Evolutionary conservation across 2,329 filamentous ascomycete genomes (phyloP).

Genomic region (Apiospora saccharicola): DNA sequence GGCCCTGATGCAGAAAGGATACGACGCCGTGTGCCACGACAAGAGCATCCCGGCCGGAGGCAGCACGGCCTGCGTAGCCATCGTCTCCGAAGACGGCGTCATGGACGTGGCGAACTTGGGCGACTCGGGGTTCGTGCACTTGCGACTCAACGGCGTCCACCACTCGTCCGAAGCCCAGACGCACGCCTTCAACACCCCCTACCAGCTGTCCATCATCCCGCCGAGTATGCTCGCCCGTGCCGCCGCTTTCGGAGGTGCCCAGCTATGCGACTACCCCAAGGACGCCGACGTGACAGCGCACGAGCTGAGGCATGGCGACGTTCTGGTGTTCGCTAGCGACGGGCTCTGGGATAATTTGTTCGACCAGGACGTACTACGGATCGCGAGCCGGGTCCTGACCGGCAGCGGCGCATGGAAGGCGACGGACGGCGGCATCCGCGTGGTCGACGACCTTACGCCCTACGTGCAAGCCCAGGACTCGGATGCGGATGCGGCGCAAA

Average conservation of each 20-base stretch:
- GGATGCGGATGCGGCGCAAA: slow-evolving; percentile 31
- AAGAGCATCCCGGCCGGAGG: slow-evolving; percentile 79
- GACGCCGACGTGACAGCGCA: slow-evolving; percentile 84
- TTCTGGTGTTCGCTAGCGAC: slow-evolving; percentile 93
- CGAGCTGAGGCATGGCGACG: slow-evolving; percentile 84
- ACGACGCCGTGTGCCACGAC: slow-evolving; percentile 82
- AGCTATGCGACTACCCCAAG: slow-evolving; percentile 82
- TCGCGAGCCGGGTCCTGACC: slow-evolving; percentile 81
- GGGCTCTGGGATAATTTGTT: slow-evolving; percentile 97
- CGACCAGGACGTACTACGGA: slow-evolving; percentile 84
- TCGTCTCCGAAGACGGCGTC: slow-evolving; percentile 74
- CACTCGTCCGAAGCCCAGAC: slow-evolving; percentile 86
- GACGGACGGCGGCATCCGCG: slow-evolving; percentile 66
- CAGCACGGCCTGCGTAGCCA: slow-evolving; percentile 89
- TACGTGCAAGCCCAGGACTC: slow-evolving; percentile 50
- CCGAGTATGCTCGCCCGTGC: slow-evolving; percentile 80
- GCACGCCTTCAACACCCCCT: slow-evolving; percentile 97
- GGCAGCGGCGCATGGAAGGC: slow-evolving; percentile 76
- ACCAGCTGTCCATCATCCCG: slow-evolving; percentile 89
- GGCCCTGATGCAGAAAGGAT: slow-evolving; percentile 81
- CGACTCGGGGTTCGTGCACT: slow-evolving; percentile 90
- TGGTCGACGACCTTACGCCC: slow-evolving; percentile 65
- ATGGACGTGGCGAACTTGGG: slow-evolving; percentile 93
- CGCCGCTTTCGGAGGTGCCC: slow-evolving; percentile 81
- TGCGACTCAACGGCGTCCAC: slow-evolving; percentile 86